These are phyloP conservation scores for Mortierella sp. DNA, from an alignment of 371 early-diverging fungal species.

Conservation along the genomic window DNA sequence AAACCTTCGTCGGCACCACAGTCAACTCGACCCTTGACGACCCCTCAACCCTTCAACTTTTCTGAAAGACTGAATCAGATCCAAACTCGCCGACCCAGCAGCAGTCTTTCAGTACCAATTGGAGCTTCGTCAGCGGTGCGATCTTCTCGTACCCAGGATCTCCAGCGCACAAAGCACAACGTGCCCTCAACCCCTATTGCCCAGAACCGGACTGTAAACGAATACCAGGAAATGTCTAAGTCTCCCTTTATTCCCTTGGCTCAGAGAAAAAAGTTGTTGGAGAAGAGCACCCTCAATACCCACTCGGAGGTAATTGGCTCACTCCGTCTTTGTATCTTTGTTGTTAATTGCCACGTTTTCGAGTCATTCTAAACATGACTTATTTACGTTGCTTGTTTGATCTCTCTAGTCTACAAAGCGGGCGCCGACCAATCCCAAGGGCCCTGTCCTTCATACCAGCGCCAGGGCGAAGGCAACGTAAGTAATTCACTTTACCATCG, in stretches of 20 bases:
- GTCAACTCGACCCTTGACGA: slow-evolving; percentile 12
- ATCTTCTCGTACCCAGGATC: background rate
- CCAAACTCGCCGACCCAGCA: background rate
- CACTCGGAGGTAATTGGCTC: background rate
- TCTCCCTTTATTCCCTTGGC: slow-evolving; percentile 29
- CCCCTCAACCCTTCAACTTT: slow-evolving; percentile 35
- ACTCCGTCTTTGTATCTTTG: no score
- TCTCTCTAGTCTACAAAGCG: slow-evolving; percentile 5
- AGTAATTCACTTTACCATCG: background rate
- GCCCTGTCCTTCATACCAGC: slow-evolving; percentile 30
- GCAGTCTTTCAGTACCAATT: slow-evolving; percentile 3
- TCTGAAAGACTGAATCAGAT: slow-evolving; percentile 27
- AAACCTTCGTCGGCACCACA: slow-evolving; percentile 17
- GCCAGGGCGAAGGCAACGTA: slow-evolving; percentile 27
- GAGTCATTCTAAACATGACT: background rate
- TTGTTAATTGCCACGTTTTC: no score
- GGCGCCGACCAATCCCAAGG: slow-evolving; percentile 26
- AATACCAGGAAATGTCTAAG: slow-evolving; percentile 36
- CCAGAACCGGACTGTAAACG: slow-evolving; percentile 22
- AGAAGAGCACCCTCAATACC: background rate
- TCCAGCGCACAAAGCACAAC: background rate
- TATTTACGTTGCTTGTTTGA: background rate
- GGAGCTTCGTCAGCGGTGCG: background rate
- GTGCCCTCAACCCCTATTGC: slow-evolving; percentile 14
- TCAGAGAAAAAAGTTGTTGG: slow-evolving; percentile 25